These are phyloP conservation scores for Calonectria multiphialidica DNA, from an alignment of 2,329 filamentous ascomycete genomes.

Conservation along the genomic window DNA sequence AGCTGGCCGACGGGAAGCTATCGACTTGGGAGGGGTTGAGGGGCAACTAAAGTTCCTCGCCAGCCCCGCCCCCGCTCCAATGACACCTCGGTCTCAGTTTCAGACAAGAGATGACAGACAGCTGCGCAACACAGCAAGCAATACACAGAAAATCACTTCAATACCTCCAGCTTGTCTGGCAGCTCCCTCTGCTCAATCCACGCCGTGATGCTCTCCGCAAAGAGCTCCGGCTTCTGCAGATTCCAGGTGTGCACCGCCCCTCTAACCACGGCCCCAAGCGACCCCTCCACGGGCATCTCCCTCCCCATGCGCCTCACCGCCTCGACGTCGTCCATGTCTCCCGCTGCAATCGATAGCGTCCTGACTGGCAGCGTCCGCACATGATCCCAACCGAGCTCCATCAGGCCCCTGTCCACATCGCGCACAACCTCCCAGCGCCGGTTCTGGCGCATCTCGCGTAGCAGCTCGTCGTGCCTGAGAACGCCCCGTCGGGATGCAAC, in stretches of 20 bases:
- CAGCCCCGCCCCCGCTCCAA: not conserved
- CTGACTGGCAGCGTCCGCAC: slow-evolving; percentile 40
- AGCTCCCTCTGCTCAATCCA: slow-evolving; percentile 48
- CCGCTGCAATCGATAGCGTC: slow-evolving; percentile 47
- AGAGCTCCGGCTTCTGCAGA: slow-evolving; percentile 54
- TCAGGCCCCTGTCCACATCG: slow-evolving; percentile 40
- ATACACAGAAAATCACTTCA: slow-evolving; percentile 15
- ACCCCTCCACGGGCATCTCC: slow-evolving; percentile 39
- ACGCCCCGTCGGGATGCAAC: slow-evolving; percentile 44
- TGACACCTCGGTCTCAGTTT: no score
- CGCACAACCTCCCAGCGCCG: slow-evolving; percentile 41
- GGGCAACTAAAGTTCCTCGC: not conserved
- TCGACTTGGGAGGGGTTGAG: not conserved
- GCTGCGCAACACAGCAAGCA: not conserved
- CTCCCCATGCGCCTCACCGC: slow-evolving; percentile 45
- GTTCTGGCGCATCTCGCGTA: slow-evolving; percentile 51
- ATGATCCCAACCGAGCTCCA: slow-evolving; percentile 41
- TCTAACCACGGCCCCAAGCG: slow-evolving; percentile 47
- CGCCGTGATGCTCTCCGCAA: slow-evolving; percentile 50
- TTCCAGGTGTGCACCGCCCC: slow-evolving; percentile 56
- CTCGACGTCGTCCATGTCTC: slow-evolving; percentile 48
- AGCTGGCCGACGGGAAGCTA: not conserved
- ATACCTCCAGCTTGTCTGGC: slow-evolving; percentile 41
- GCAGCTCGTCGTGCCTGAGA: slow-evolving; percentile 43
- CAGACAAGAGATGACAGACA: not conserved